Evolutionary conservation across 345 rosid species (phyloP).

Genomic region (Trapa incisa): DNA sequence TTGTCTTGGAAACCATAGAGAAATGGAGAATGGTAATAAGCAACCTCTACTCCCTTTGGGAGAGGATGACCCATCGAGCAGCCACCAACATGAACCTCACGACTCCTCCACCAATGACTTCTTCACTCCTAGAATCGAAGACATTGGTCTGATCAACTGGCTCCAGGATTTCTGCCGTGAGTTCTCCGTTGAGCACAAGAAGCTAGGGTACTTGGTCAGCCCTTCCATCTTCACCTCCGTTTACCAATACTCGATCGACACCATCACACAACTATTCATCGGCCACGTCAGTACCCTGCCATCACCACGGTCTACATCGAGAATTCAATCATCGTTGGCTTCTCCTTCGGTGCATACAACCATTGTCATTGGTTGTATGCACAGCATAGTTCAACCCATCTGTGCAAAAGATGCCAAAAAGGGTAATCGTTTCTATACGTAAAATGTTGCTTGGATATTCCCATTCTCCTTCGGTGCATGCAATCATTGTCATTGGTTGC

Average conservation of each 20-base stretch:
- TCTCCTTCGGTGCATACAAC: constrained; percentile 78
- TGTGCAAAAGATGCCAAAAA: too few species aligned
- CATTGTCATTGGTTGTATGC: too few species aligned
- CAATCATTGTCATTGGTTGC: too few species aligned
- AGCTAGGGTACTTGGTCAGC: constrained; percentile 78
- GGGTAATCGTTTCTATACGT: too few species aligned
- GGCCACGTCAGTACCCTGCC: constrained; percentile 63
- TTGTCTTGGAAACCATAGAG: neutral
- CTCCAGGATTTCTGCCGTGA: constrained; percentile 36
- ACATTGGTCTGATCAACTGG: constrained; percentile 50
- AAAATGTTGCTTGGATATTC: too few species aligned
- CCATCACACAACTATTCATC: constrained; percentile 60
- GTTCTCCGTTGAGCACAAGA: constrained; percentile 41
- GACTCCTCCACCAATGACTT: neutral
- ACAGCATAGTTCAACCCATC: too few species aligned
- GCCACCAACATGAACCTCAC: constrained; percentile 5
- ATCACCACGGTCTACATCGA: constrained; percentile 80
- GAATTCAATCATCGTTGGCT: constrained; percentile 87
- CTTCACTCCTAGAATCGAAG: constrained; percentile 33
- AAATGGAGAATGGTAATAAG: constrained; percentile 22
- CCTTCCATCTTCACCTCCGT: constrained; percentile 87
- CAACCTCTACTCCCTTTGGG: constrained; percentile 26
- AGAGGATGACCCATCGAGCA: constrained; percentile 4
- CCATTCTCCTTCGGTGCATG: too few species aligned
- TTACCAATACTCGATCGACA: constrained; percentile 79